Conservation (phyloP, 2,329 filamentous ascomycete genomes). For the Fusarium keratoplasticum region DNA sequence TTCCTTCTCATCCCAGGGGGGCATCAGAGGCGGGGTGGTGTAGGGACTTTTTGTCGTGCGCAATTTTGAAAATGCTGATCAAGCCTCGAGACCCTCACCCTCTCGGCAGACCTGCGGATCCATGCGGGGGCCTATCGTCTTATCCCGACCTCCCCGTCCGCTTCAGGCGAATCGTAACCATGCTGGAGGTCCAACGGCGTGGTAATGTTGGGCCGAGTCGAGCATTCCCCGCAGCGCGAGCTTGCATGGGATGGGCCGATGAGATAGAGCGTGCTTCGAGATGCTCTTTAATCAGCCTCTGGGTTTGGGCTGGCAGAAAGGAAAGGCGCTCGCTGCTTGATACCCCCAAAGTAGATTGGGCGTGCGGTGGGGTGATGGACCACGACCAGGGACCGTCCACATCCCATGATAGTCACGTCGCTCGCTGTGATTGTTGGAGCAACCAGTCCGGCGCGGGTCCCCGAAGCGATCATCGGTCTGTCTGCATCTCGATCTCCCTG, state of each 20-base stretch:
- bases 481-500: slow-evolving; percentile 38
- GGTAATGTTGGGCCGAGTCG: slow-evolving; percentile 28
- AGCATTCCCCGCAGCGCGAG: slow-evolving; percentile 21
- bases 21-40: slow-evolving; percentile 11
- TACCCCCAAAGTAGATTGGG: background rate
- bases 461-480: slow-evolving; percentile 28
- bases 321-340: background rate
- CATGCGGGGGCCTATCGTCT: slow-evolving; percentile 29
- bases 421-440: slow-evolving; percentile 4
- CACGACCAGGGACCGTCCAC: background rate
- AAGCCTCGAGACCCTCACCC: slow-evolving; percentile 28
- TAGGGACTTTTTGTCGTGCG: slow-evolving; percentile 32
- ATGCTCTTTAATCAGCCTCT: background rate
- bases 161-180: slow-evolving; percentile 29
- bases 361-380: slow-evolving; percentile 1
- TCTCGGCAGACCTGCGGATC: slow-evolving; percentile 31
- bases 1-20: background rate
- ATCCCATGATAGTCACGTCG: slow-evolving; percentile 12
- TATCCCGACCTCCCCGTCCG: slow-evolving; percentile 17
- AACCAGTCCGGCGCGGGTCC: slow-evolving; percentile 16
- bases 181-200: slow-evolving; percentile 29
- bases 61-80: slow-evolving; percentile 36
- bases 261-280: background rate
- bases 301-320: background rate
- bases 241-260: background rate